A percentile compares a stretch with the other conserved stretches of the same genome.
These are phyloP conservation scores for Colletotrichum shisoi DNA, from an alignment of 2,329 filamentous ascomycete species.

Conservation along the genomic window DNA sequence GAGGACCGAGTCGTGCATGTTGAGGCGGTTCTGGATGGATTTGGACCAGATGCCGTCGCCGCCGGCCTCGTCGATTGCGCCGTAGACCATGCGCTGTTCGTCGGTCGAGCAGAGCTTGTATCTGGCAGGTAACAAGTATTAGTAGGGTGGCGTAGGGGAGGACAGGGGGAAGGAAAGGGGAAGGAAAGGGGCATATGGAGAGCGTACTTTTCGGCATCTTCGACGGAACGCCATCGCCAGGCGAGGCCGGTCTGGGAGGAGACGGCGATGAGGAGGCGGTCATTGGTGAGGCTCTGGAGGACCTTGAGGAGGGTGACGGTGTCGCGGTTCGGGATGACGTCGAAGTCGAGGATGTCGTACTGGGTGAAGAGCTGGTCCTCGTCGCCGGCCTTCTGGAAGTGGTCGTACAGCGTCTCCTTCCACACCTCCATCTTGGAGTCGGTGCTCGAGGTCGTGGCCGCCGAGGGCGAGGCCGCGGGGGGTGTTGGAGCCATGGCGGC, in stretches of 20 bases:
- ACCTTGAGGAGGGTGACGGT: slow-evolving; percentile 63
- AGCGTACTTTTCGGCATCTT: slow-evolving; percentile 69
- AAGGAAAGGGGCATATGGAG: slow-evolving; percentile 1
- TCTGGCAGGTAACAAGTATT: slow-evolving; percentile 47
- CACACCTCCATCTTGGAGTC: slow-evolving; percentile 58
- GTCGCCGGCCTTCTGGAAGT: slow-evolving; percentile 59
- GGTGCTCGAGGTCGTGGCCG: slow-evolving; percentile 37
- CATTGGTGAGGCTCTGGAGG: slow-evolving; percentile 65
- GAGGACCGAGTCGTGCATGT: slow-evolving; percentile 83
- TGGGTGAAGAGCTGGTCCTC: slow-evolving; percentile 64
- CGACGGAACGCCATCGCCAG: slow-evolving; percentile 66
- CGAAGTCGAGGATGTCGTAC: slow-evolving; percentile 64
- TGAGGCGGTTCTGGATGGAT: slow-evolving; percentile 78
- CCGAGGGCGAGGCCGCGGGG: slow-evolving; percentile 33
- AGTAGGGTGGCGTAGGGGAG: neutral
- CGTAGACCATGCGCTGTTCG: slow-evolving; percentile 85
- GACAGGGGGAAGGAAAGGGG: neutral
- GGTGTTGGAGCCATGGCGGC: slow-evolving; percentile 32
- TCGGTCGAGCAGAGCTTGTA: slow-evolving; percentile 70
- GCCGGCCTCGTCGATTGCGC: slow-evolving; percentile 84
- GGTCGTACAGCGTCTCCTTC: slow-evolving; percentile 66
- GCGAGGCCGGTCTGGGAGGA: slow-evolving; percentile 55
- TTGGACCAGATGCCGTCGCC: slow-evolving; percentile 91
- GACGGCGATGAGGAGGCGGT: slow-evolving; percentile 65
- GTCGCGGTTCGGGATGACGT: slow-evolving; percentile 65